These are phyloP conservation scores for Liquidambar formosana DNA, from an alignment of 164 flowering plant genomes.

Conservation along the genomic window DNA sequence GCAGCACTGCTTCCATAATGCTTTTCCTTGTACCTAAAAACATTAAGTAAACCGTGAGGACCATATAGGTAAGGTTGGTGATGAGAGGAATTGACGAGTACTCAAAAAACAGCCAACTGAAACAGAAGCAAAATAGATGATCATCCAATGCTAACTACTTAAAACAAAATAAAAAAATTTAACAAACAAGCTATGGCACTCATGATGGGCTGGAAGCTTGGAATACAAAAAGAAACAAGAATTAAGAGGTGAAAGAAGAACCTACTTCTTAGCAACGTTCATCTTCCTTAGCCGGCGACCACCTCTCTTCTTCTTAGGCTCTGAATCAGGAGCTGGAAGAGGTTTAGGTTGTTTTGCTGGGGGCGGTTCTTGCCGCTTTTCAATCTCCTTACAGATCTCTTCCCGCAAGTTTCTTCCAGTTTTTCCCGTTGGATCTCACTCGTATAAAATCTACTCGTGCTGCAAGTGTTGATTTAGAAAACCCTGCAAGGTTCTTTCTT, in stretches of 20 bases:
- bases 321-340: conserved; percentile 98
- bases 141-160: too few relatives aligned
- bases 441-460: conserved; percentile 85
- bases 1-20: conserved; percentile 84
- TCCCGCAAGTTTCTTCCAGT: conserved; percentile 71
- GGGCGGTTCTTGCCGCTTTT: conserved; percentile 98
- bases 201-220: not conserved
- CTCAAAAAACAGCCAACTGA: not conserved
- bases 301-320: conserved; percentile 94
- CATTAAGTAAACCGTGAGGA: too few relatives aligned
- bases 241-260: not conserved
- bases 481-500: conserved; percentile 87
- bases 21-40: conserved; percentile 85
- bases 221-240: not conserved
- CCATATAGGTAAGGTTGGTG: too few relatives aligned
- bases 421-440: conserved; percentile 86
- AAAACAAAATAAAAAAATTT: too few relatives aligned
- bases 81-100: not conserved
- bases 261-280: conserved; percentile 96
- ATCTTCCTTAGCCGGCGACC: conserved; percentile 92
- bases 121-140: too few relatives aligned
- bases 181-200: too few relatives aligned
- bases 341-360: conserved; percentile 98
- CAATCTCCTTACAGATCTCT: conserved; percentile 83
- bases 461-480: conserved; percentile 91